Conservation (phyloP, 306 rosid genomes). For the Lupinus albus region DNA sequence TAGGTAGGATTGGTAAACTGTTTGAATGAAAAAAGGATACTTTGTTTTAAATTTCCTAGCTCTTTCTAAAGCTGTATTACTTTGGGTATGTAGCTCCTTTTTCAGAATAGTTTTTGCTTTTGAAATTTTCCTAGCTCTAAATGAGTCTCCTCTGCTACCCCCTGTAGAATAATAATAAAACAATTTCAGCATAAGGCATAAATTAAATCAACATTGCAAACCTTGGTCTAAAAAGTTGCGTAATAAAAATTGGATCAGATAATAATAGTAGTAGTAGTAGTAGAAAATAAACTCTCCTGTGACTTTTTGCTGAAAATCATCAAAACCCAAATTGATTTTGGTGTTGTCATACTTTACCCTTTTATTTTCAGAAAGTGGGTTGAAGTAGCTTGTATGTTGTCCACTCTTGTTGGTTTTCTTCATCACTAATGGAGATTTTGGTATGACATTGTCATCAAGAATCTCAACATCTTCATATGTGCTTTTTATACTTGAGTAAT, state of each 20-base stretch:
- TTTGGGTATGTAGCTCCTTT: neutral
- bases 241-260: neutral
- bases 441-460: neutral
- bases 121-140: neutral
- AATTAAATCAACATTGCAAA: neutral
- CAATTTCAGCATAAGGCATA: neutral
- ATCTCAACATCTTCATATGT: conserved; percentile 8
- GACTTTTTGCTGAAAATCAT: neutral
- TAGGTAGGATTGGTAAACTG: neutral
- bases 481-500: neutral
- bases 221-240: neutral
- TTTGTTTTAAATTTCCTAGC: neutral
- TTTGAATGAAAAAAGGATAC: neutral
- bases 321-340: neutral
- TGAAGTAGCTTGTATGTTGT: neutral
- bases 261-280: neutral
- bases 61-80: neutral
- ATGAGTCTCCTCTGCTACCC: neutral
- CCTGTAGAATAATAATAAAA: conserved; percentile 2
- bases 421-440: neutral
- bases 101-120: too few relatives aligned
- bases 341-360: neutral
- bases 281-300: neutral
- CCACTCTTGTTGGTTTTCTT: neutral
- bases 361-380: neutral